These are phyloP conservation scores for Trifolium pratense DNA, from an alignment of 306 rosid species.

Conservation along the genomic window DNA sequence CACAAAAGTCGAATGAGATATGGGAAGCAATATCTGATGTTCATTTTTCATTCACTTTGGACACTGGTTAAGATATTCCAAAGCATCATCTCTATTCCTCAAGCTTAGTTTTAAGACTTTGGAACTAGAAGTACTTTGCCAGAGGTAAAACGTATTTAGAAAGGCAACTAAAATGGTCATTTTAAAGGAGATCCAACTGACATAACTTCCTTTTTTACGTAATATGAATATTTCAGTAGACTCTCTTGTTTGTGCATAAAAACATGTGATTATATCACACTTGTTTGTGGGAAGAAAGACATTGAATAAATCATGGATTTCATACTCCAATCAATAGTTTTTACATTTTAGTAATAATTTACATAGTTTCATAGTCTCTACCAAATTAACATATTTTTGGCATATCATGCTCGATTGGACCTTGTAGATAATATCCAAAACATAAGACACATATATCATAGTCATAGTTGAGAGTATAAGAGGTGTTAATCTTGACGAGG, in stretches of 20 bases:
- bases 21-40: slow-evolving; percentile 30
- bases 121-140: slow-evolving; percentile 3
- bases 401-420: slow-evolving; percentile 12
- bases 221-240: slow-evolving; percentile 8
- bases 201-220: slow-evolving; percentile 1
- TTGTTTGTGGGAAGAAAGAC: slow-evolving; percentile 14
- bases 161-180: slow-evolving; percentile 17
- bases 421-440: slow-evolving; percentile 6
- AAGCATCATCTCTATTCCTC: slow-evolving; percentile 15
- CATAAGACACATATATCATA: neutral
- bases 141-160: slow-evolving; percentile 14
- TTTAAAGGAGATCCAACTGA: slow-evolving; percentile 13
- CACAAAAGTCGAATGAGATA: slow-evolving; percentile 29
- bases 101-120: neutral
- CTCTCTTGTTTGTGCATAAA: neutral
- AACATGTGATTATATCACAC: neutral
- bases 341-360: slow-evolving; percentile 19
- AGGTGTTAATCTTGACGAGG: neutral
- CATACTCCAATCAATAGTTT: slow-evolving; percentile 4
- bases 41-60: slow-evolving; percentile 28
- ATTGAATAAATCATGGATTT: neutral
- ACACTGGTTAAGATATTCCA: slow-evolving; percentile 4
- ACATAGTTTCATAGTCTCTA: neutral
- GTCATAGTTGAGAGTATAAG: neutral
- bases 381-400: slow-evolving; percentile 8